Evolutionary conservation across 192 early-diverging fungal species (phyloP), one percentile per base, ranked within the genome.

Genomic region (Chytriomyces confervae): DNA sequence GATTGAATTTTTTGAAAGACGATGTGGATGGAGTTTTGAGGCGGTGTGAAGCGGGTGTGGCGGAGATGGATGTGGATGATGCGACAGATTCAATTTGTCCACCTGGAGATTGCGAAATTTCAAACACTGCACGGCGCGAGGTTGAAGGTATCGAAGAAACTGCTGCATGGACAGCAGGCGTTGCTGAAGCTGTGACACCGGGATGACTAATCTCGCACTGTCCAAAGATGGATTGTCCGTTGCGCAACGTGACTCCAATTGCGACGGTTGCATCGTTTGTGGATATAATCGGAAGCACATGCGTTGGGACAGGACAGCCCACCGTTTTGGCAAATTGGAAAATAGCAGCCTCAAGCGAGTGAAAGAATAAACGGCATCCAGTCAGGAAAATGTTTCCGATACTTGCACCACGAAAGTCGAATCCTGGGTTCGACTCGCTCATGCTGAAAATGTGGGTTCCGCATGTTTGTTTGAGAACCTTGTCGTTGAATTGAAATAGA

Each of bases 151-250:
- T 36, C 29, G 29, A 36, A 11, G 53, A 57, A 23, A 77, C 81
- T 7, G 72, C 72, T 7, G 79, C 77, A 23, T 71, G 75, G 23
- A 60, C 77, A n/a, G 76, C 72, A 49, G 86, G 80, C 0, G 66
- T 78, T 29, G 81, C 76, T 20, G 89, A 18, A 18, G 20, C 47
- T 61, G 61, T 78, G 44, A 83, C 66, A 6, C 86, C 86, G 5
- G 93, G 93, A 81, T 94, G 93, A 27, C 89, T 90, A 60, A 94
- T 94, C 50, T 92, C 91, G 71, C 93, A 94, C 73, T 94, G 93
- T 16, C 93, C 93, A 43, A 84, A 50, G 23, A 94, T 84, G 0
- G 82, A 83, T n/a, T 84, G 69, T 7, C 91, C 91, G 66, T 93
- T 83, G 53, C 92, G 90, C 24, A 93, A 84, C 1, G 85, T 66